Evolutionary conservation across 2,329 filamentous ascomycete species (phyloP).

Genomic region (Leptodontidium sp.): DNA sequence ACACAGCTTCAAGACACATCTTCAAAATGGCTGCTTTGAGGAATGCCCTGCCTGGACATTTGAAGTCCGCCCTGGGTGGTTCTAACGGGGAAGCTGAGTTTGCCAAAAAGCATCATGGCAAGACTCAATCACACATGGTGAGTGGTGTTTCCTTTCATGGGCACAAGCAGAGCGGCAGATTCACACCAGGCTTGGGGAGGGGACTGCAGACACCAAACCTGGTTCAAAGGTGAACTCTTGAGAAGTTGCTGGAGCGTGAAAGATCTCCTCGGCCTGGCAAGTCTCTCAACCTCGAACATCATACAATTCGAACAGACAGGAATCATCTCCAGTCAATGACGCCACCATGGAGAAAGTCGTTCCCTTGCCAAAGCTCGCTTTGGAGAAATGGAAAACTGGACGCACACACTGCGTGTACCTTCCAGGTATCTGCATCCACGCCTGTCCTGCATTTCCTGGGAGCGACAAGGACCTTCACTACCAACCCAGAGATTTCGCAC

Average conservation of each 20-base stretch:
- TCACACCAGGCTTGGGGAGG: constrained; percentile 11
- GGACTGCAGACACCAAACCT: not conserved
- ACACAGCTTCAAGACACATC: constrained; percentile 11
- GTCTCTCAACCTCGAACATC: not conserved
- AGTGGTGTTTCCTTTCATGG: constrained; percentile 52
- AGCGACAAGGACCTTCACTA: constrained; percentile 25
- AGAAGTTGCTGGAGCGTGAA: constrained; percentile 17
- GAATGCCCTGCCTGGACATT: constrained; percentile 82
- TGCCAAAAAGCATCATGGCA: constrained; percentile 78
- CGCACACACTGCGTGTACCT: constrained; percentile 31
- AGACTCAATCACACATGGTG: constrained; percentile 87
- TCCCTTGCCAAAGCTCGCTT: not conserved
- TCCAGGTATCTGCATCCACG: constrained; percentile 34
- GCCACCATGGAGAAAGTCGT: not conserved
- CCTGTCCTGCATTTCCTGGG: constrained; percentile 19
- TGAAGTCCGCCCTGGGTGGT: constrained; percentile 61
- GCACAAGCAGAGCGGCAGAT: not conserved
- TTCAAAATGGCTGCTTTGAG: constrained; percentile 72
- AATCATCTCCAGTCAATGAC: not conserved
- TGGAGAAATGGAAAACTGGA: constrained; percentile 16
- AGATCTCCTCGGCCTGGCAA: not conserved
- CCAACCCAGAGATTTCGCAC: constrained; percentile 7
- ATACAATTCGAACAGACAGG: not conserved
- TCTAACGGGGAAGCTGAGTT: constrained; percentile 54
- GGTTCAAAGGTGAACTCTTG: constrained; percentile 20